phyloP scores from a whole-genome alignment of 139 green algal species.

The Edaphochlamys debaryana region DNA sequence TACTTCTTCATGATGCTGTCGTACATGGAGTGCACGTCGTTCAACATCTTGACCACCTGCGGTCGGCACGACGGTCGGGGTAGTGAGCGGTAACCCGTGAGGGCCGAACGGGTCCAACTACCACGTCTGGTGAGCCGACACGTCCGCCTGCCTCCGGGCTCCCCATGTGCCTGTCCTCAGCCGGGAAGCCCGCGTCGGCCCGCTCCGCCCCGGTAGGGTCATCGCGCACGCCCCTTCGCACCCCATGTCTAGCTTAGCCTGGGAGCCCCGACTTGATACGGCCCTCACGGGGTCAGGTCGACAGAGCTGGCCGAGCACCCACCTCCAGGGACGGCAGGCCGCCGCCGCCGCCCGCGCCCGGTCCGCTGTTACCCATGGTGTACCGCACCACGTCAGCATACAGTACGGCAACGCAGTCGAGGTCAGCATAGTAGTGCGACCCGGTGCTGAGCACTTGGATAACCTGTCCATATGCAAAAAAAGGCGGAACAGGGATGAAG shows the following conservation, averaged over 20 bases:
- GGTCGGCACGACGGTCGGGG: neutral
- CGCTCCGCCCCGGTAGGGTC: too few species aligned
- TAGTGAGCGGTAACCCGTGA: neutral
- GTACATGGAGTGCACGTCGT: conserved; percentile 31
- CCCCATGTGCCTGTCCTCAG: neutral
- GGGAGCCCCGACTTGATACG: too few species aligned
- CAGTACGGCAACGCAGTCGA: conserved; percentile 17
- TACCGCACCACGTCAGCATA: conserved; percentile 33
- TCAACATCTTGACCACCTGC: conserved; percentile 20
- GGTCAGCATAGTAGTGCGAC: conserved; percentile 11
- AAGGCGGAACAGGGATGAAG: neutral
- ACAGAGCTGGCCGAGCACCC: too few species aligned
- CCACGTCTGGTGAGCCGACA: too few species aligned
- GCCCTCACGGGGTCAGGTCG: too few species aligned
- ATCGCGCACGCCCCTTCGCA: too few species aligned
- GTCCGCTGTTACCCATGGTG: neutral
- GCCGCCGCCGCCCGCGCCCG: too few species aligned
- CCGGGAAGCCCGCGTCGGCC: too few species aligned
- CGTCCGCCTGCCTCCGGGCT: too few species aligned
- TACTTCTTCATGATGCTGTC: conserved; percentile 5
- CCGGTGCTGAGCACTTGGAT: conserved; percentile 1
- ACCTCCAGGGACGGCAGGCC: too few species aligned
- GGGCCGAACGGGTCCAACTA: too few species aligned
- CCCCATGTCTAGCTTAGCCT: too few species aligned
- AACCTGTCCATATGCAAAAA: neutral